Evolutionary conservation across 345 rosid genomes (phyloP), one percentile per base, ranked within the genome.

Genomic region (Brassica incana): DNA sequence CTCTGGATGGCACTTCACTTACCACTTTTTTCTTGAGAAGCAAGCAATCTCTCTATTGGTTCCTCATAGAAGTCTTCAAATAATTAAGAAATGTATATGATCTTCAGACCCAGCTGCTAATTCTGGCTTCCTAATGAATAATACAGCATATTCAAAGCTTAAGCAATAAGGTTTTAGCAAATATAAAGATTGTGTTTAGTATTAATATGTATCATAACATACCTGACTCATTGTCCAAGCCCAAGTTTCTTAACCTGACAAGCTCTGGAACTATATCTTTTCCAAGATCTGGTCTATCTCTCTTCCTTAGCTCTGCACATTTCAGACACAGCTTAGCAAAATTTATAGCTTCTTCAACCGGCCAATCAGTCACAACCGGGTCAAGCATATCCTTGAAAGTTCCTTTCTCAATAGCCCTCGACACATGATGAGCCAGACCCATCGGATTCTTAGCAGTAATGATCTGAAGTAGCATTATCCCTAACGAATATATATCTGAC

Each of bases 381-480:
- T 92, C 97, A 40, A 94, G 95, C 82, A 92, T 77, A 18, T 89
- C 88, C 10, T 62, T 61, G 1, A 94, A 89, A 27, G 79, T 88
- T 72, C 98, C 97, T 67, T 82, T 87, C 15, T 87, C 87, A 9
- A 94, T 84, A 35, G 98, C 94, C 33, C 77, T 84, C 3, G 76
- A 71, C 15, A 92, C 97, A 50, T 88, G 94, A 77, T 94, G 98
- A 29, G 98, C 86, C 11, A 94, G 69, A 50, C 93, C 98, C 96
- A 94, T 90, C 43, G 98, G 94, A 76, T 88, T 84, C 82, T 54
- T 90, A 18, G 95, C 94, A n/a, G 98, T 92, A 72, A 94, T 86
- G 20, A 92, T 83, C 74, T 94, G 97, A 36, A 94, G 98, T 11
- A 92, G 72, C 96, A 90, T 86, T 81, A 92, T 83, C 36, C 98